phyloP scores from a whole-genome alignment of 768 basidiomycete genomes.

The Mycena metata region DNA sequence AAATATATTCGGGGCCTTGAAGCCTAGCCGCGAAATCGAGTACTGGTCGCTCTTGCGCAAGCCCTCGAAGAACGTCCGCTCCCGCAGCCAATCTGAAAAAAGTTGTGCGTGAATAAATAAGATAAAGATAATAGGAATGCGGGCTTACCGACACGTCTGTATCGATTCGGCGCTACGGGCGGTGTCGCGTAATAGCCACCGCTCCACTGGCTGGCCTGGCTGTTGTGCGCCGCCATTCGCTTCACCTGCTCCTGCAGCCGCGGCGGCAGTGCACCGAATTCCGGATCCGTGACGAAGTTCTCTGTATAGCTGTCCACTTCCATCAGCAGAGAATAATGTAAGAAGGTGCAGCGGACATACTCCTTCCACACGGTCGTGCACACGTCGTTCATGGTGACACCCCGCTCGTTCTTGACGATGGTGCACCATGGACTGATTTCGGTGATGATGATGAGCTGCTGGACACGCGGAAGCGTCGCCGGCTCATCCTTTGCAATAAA shows the following conservation, averaged over 20 bases:
- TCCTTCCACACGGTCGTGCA: constrained; percentile 81
- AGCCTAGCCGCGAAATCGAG: constrained; percentile 72
- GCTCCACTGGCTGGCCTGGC: constrained; percentile 39
- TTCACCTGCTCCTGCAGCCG: constrained; percentile 82
- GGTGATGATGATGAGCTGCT: constrained; percentile 70
- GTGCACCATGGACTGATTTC: constrained; percentile 83
- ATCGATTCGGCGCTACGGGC: constrained; percentile 59
- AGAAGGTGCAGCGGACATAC: constrained; percentile 57
- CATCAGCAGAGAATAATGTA: constrained; percentile 7
- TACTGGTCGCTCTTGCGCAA: constrained; percentile 74
- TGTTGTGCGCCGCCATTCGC: constrained; percentile 64
- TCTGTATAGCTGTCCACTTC: constrained; percentile 71
- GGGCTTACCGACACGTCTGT: constrained; percentile 70
- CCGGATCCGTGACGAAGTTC: constrained; percentile 73
- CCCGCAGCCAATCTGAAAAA: constrained; percentile 80
- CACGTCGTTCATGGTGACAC: constrained; percentile 85
- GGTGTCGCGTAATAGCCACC: constrained; percentile 63
- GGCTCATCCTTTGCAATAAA: constrained; percentile 70
- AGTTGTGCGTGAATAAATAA: background rate
- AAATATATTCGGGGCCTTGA: constrained; percentile 83
- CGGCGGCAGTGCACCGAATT: constrained; percentile 70
- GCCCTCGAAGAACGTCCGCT: constrained; percentile 78
- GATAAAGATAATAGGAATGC: constrained; percentile 1
- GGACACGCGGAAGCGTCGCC: constrained; percentile 76
- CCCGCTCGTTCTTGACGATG: constrained; percentile 75